Evolutionary conservation across 768 basidiomycete genomes (phyloP).

Genomic region (Suillus tomentosus): DNA sequence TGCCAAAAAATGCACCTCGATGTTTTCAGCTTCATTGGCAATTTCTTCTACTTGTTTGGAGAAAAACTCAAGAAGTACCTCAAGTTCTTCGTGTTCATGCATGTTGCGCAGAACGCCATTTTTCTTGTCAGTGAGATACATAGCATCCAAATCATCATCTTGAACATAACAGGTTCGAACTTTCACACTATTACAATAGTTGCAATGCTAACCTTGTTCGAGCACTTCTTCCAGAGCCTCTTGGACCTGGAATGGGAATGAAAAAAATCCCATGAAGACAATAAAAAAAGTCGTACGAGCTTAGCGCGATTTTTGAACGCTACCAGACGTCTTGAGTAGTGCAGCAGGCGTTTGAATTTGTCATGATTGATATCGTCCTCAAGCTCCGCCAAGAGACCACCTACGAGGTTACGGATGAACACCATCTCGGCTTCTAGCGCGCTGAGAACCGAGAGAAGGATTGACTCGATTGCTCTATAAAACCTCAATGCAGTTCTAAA

Average conservation of each 20-base stretch:
- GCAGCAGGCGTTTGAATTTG: slow-evolving; percentile 87
- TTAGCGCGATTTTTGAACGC: slow-evolving; percentile 92
- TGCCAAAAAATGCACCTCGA: slow-evolving; percentile 53
- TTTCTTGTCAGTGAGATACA: slow-evolving; percentile 92
- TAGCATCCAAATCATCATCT: slow-evolving; percentile 94
- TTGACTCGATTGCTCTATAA: slow-evolving; percentile 87
- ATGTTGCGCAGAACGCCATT: slow-evolving; percentile 57
- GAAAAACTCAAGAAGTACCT: slow-evolving; percentile 92
- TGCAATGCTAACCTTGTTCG: slow-evolving; percentile 66
- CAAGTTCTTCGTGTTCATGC: slow-evolving; percentile 90
- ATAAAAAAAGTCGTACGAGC: slow-evolving; percentile 48
- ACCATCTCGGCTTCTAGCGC: slow-evolving; percentile 97
- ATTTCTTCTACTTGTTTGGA: slow-evolving; percentile 97
- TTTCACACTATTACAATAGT: not conserved
- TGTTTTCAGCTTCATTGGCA: slow-evolving; percentile 89
- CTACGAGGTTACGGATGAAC: slow-evolving; percentile 88
- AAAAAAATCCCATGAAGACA: slow-evolving; percentile 4
- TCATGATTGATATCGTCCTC: slow-evolving; percentile 96
- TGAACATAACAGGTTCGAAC: slow-evolving; percentile 10
- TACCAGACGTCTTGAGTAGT: slow-evolving; percentile 86
- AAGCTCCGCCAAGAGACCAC: slow-evolving; percentile 86
- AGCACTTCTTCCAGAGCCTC: slow-evolving; percentile 91
- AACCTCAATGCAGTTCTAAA: slow-evolving; percentile 19
- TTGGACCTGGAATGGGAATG: slow-evolving; percentile 59
- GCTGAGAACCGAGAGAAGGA: slow-evolving; percentile 86